Conservation (phyloP, 768 basidiomycete genomes). For the Tylopilus sp. region DNA sequence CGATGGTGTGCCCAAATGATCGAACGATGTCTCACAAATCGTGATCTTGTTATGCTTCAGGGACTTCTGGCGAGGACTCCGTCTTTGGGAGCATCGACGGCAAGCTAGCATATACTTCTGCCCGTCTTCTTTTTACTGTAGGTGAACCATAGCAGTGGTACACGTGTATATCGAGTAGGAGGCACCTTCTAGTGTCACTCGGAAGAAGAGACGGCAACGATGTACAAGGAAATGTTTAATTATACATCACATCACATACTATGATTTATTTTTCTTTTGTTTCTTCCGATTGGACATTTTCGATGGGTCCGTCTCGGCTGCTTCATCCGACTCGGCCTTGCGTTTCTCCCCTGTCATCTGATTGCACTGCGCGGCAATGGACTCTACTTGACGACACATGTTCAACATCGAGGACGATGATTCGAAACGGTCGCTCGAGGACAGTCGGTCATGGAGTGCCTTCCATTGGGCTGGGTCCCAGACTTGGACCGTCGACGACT, state of each 20-base stretch:
- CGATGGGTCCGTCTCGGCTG: conserved; percentile 25
- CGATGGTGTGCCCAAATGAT: conserved; percentile 29
- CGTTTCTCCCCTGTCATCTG: conserved; percentile 31
- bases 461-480: conserved; percentile 68
- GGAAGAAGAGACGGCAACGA: background rate
- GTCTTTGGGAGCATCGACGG: conserved; percentile 7
- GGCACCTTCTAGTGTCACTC: background rate
- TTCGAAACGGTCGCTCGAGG: conserved; percentile 56
- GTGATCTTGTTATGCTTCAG: conserved; percentile 17
- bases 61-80: conserved; percentile 19
- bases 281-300: conserved; percentile 46
- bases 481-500: conserved; percentile 29
- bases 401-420: conserved; percentile 56
- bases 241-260: background rate
- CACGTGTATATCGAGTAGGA: background rate
- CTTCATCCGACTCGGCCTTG: conserved; percentile 33
- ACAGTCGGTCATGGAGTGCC: conserved; percentile 44
- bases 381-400: conserved; percentile 62
- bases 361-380: conserved; percentile 8
- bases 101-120: background rate
- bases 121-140: background rate
- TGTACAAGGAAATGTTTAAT: background rate
- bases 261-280: conserved; percentile 37
- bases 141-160: too few relatives aligned
- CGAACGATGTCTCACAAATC: conserved; percentile 22